These are phyloP conservation scores for Leccinum boreale DNA, from an alignment of 768 basidiomycete species.

Conservation along the genomic window DNA sequence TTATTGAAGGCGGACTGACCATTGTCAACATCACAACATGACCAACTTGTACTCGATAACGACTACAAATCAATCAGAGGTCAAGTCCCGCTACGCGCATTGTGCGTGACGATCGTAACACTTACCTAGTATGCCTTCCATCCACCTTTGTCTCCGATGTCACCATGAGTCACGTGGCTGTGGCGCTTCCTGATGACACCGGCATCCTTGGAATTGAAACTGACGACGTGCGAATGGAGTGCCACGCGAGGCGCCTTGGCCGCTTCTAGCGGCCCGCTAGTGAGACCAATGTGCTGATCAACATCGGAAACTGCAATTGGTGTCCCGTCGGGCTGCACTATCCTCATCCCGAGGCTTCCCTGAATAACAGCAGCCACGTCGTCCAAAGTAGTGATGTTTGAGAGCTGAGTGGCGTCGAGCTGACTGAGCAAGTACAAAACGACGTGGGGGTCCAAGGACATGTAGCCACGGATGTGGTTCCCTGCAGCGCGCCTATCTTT, in stretches of 20 bases:
- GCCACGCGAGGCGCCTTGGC: slow-evolving; percentile 7
- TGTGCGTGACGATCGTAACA: neutral
- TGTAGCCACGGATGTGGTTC: slow-evolving; percentile 12
- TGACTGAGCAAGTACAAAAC: slow-evolving; percentile 12
- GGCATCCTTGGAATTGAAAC: neutral
- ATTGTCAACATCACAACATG: neutral
- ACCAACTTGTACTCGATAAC: neutral
- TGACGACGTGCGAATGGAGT: slow-evolving; percentile 13
- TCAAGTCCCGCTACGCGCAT: neutral
- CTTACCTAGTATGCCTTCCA: slow-evolving; percentile 5
- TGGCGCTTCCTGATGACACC: neutral
- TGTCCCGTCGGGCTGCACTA: slow-evolving; percentile 14
- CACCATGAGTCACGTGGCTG: neutral
- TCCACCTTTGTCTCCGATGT: neutral
- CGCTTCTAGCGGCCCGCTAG: neutral
- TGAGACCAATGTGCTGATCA: neutral
- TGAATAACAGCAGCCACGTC: neutral
- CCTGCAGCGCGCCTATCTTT: slow-evolving; percentile 11
- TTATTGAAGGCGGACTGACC: neutral
- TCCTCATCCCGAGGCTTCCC: slow-evolving; percentile 11
- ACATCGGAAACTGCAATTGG: slow-evolving; percentile 1
- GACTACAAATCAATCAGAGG: neutral
- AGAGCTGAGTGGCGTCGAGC: neutral
- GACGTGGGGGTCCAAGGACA: slow-evolving; percentile 14
- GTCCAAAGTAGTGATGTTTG: slow-evolving; percentile 2